Conservation (phyloP, 1,284 basidiomycete species). For the Ganoderma lingzhi region DNA sequence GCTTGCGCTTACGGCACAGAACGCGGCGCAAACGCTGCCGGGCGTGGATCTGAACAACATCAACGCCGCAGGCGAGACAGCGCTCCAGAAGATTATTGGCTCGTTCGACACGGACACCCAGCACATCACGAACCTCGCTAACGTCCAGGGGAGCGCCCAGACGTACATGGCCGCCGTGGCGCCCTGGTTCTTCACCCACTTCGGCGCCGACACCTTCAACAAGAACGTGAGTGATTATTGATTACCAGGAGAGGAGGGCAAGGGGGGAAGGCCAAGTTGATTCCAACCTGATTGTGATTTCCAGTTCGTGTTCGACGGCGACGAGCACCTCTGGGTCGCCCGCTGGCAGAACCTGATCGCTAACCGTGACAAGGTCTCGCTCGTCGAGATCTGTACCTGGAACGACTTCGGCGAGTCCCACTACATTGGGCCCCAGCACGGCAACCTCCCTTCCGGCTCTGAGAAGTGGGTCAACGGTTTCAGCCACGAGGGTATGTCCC, state of each 20-base stretch:
- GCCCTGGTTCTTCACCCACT: constrained; percentile 82
- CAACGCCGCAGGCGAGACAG: constrained; percentile 42
- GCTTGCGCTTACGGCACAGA: constrained; percentile 56
- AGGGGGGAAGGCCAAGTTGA: not conserved
- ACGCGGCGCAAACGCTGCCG: constrained; percentile 43
- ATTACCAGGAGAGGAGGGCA: not conserved
- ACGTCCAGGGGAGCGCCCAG: constrained; percentile 34
- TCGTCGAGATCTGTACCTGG: constrained; percentile 53
- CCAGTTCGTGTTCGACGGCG: constrained; percentile 53
- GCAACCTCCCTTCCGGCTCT: constrained; percentile 59
- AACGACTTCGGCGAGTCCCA: constrained; percentile 50
- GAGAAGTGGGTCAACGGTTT: constrained; percentile 47
- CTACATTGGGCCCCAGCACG: constrained; percentile 63
- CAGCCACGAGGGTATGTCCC: constrained; percentile 50
- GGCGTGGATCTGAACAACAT: constrained; percentile 36
- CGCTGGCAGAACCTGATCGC: constrained; percentile 80
- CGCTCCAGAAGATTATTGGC: constrained; percentile 50
- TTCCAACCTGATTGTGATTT: not conserved
- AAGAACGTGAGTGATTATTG: constrained; percentile 70
- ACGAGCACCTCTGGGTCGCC: constrained; percentile 76
- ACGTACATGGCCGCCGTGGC: constrained; percentile 47
- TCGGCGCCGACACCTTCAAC: constrained; percentile 69
- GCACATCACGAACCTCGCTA: constrained; percentile 39
- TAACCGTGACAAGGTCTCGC: constrained; percentile 62
- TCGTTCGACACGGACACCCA: constrained; percentile 56